Conservation (phyloP, 2,329 filamentous ascomycete species). For the Cladosporium sp. region DNA sequence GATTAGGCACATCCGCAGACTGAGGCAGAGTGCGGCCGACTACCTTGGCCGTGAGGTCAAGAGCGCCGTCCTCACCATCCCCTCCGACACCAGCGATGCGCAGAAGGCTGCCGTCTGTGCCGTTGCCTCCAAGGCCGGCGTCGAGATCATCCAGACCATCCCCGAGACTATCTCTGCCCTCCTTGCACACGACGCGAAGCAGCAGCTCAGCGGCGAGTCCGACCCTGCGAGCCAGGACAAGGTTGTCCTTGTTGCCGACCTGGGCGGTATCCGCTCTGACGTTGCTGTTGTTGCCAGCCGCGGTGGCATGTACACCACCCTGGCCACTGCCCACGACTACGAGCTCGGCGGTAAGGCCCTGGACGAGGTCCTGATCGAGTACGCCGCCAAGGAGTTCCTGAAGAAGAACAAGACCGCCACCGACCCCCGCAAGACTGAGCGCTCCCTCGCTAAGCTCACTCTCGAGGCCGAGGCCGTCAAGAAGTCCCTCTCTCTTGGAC, state of each 20-base stretch:
- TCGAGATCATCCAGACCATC: constrained; percentile 91
- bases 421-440: constrained; percentile 76
- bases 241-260: constrained; percentile 81
- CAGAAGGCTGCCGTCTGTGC: constrained; percentile 76
- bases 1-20: constrained; percentile 74
- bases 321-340: constrained; percentile 92
- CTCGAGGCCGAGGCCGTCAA: constrained; percentile 86
- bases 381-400: constrained; percentile 97
- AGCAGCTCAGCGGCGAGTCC: constrained; percentile 44
- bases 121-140: constrained; percentile 69
- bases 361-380: constrained; percentile 86
- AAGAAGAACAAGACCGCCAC: constrained; percentile 76
- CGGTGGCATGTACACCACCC: constrained; percentile 91
- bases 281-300: constrained; percentile 84
- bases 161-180: constrained; percentile 83
- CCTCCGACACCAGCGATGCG: constrained; percentile 84
- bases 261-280: constrained; percentile 89
- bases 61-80: constrained; percentile 88
- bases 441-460: constrained; percentile 84
- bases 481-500: constrained; percentile 83
- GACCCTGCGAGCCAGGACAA: constrained; percentile 75
- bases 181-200: constrained; percentile 76
- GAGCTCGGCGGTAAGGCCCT: constrained; percentile 81
- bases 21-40: constrained; percentile 78
- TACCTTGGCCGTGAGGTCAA: constrained; percentile 91